These are phyloP conservation scores for Penicillium thymicola DNA, from an alignment of 2,329 filamentous ascomycete species.

Conservation along the genomic window DNA sequence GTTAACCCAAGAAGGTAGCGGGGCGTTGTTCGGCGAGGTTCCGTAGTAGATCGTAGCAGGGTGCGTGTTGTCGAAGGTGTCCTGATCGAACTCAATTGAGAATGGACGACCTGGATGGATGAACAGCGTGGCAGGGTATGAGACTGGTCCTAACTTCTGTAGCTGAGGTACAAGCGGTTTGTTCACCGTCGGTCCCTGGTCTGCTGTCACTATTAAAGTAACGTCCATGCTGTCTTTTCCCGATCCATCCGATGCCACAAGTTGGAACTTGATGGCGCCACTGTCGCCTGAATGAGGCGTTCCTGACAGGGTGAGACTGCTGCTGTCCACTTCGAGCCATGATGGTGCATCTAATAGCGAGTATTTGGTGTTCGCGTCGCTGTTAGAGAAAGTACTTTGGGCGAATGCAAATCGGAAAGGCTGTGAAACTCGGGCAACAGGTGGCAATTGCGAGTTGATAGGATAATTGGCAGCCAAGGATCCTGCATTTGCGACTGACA, in stretches of 20 bases:
- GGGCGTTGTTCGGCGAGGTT: constrained; percentile 71
- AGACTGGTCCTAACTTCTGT: constrained; percentile 34
- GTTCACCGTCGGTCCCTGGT: constrained; percentile 36
- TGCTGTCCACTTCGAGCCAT: constrained; percentile 72
- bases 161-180: constrained; percentile 38
- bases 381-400: constrained; percentile 66
- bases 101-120: constrained; percentile 50
- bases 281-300: constrained; percentile 59
- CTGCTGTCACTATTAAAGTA: constrained; percentile 65
- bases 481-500: constrained; percentile 32
- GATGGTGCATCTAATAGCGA: constrained; percentile 61
- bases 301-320: constrained; percentile 64
- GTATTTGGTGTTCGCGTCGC: constrained; percentile 59
- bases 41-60: constrained; percentile 69
- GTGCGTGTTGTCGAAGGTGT: constrained; percentile 62
- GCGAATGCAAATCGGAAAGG: constrained; percentile 46
- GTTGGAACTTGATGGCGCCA: constrained; percentile 59
- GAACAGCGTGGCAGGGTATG: constrained; percentile 39
- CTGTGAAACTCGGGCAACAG: constrained; percentile 66
- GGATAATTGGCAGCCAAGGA: constrained; percentile 58
- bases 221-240: constrained; percentile 64
- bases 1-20: constrained; percentile 78
- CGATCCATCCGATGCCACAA: constrained; percentile 66
- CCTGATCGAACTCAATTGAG: constrained; percentile 65
- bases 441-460: constrained; percentile 79